A percentile compares a stretch with the other conserved stretches of the same genome.
Evolutionary conservation across 371 early-diverging fungal genomes (phyloP).

Genomic region (Rhizopus delemar): DNA sequence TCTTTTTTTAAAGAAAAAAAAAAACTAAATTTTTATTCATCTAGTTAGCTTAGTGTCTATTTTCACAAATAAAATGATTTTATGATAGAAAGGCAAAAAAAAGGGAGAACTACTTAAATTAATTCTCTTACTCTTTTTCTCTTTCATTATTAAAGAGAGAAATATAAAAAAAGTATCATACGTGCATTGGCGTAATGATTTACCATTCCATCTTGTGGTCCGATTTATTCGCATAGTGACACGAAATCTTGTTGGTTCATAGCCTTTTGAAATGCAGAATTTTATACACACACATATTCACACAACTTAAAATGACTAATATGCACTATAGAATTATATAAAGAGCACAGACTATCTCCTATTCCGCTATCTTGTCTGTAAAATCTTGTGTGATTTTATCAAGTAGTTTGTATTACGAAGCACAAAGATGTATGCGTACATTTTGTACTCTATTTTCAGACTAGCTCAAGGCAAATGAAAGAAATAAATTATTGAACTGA

Average conservation of each 20-base stretch:
- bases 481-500: no score
- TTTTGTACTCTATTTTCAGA: no score
- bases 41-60: background rate
- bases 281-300: background rate
- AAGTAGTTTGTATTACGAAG: no score
- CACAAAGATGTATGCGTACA: no score
- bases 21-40: background rate
- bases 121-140: no score
- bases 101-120: no score
- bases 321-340: no score
- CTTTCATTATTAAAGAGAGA: conserved; percentile 6
- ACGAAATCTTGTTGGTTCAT: conserved; percentile 57
- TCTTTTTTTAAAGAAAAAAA: conserved; percentile 37
- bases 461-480: no score
- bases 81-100: background rate
- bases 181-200: conserved; percentile 49
- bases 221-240: conserved; percentile 51
- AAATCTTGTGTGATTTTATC: no score
- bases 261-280: conserved; percentile 21
- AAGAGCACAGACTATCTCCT: no score
- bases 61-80: background rate
- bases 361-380: no score
- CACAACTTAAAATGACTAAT: no score
- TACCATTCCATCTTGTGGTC: conserved; percentile 53
- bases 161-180: conserved; percentile 17